Base-by-base conservation (phyloP, 2,329 filamentous ascomycete species). In the Pseudocercospora macadamiae region DNA sequence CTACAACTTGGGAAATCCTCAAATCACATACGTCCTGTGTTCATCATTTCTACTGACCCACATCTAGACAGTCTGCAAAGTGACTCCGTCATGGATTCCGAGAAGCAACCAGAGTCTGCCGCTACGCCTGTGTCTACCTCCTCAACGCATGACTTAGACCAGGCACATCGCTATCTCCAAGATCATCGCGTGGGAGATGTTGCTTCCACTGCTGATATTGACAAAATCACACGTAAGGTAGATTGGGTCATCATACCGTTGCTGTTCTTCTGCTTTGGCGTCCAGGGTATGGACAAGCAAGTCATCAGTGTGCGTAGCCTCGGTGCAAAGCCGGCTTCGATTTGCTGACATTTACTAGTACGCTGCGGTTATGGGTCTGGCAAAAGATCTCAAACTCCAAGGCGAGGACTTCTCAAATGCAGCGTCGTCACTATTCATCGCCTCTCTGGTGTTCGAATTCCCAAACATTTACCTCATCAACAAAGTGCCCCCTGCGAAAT, bases 221-320 rank as follows among this genome's bases (percentile, higher is more conserved):
- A 18, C n/a, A 45, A 30, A 19, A 18, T 37, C 19, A 48, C 32
- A 10, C 79, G 80, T 60, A 85, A 81, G 71, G 80, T 87, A 49
- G 84, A 87, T 66, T 82, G 76, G 74, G 80, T 77, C 49, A 83
- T 87, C 54, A 76, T 87, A 30, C 85, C 85, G 0, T 75, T 87
- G 54, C 85, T 87, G 82, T 86, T 86, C 60, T 72, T 78, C 44
- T 83, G 80, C 67, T 87, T 87, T 67, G 81, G 81, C n/a, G 78
- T 86, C 74, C 84, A 87, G 66, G 86, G 86, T 64, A 75, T 87
- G 44, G 85, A 87, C 75, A 88, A 88, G 73, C 82, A 87, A 60
- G 80, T 84, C 30, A 78, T 87, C 44, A 87, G 87, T 66, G 83
- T 86, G 52, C 68, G 81, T 74, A 32, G 8, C 25, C 26, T 16